Base-by-base conservation (phyloP, 2,329 filamentous ascomycete genomes). In the Thermomyces lanuginosus region DNA sequence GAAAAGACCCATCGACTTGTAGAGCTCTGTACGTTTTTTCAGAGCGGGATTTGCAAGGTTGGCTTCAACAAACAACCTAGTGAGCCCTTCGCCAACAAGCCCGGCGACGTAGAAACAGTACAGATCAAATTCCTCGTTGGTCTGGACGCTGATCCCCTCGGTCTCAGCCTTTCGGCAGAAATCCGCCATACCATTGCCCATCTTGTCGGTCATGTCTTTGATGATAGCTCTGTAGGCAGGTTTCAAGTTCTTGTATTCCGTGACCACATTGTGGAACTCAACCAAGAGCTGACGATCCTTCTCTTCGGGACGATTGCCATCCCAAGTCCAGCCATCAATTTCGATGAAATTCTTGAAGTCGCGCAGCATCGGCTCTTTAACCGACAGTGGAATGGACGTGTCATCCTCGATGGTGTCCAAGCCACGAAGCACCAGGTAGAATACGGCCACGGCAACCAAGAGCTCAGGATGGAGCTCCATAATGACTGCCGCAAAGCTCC, bases 61-160 rank as follows among this genome's bases (percentile, higher is more conserved):
- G 26, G 77, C 76, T 48, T 81, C 74, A 23, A 95, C 82, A 39
- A 98, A 95, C 12, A 98, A 64, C 13, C 78, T 72, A 1, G 89
- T 98, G 35, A 89, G 58, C 22, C 89, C 89, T 53, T 95, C 86
- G 30, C 89, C 89, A 17, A 98, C 89, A n/a, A 98, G 63, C 16
- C 89, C 89, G n/a, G 89, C 89, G 16, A 98, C 89, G 48, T 95
- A 95, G 55, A 92, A 83, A 59, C 89, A 98, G 63, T 98, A 98
- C 29, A 84, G 61, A 58, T 98, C 84, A 53, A 95, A 98, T 42
- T 95, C 84, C 27, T 76, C 66, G 41, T 92, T 59, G 0, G 79
- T 86, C 46, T 82, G 66, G 32, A 95, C 76, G 24, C 82, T 82
- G 33, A 82, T 72, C 38, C 69, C 61, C 42, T 83, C 81, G 54